Evolutionary conservation across 2,329 filamentous ascomycete species (phyloP).

Genomic region (Didymella sp.): DNA sequence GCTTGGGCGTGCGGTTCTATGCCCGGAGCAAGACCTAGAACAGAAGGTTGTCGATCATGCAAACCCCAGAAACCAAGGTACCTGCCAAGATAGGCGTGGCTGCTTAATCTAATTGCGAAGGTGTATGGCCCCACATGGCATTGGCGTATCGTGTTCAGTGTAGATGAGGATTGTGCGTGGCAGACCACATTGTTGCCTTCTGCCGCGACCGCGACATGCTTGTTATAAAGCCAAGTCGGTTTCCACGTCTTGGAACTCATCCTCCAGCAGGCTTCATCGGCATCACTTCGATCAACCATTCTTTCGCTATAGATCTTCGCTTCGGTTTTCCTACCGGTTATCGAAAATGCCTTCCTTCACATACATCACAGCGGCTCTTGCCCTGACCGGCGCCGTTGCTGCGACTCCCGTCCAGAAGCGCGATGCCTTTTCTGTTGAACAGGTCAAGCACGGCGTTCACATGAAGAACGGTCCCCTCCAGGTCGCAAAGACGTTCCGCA

Average conservation of each 20-base stretch:
- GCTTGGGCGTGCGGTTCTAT: slow-evolving; percentile 5
- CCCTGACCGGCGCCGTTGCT: slow-evolving; percentile 33
- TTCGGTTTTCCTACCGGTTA: slow-evolving; percentile 18
- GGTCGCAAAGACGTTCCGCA: slow-evolving; percentile 52
- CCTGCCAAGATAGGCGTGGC: slow-evolving; percentile 45
- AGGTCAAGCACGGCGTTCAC: slow-evolving; percentile 39
- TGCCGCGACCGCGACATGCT: slow-evolving; percentile 24
- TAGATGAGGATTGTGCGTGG: slow-evolving; percentile 21
- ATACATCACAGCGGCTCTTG: slow-evolving; percentile 42
- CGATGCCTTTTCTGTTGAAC: slow-evolving; percentile 39
- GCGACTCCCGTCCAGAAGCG: slow-evolving; percentile 44
- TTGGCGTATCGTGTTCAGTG: slow-evolving; percentile 13
- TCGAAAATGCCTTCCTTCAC: slow-evolving; percentile 44
- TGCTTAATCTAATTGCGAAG: slow-evolving; percentile 36
- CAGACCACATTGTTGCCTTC: slow-evolving; percentile 15
- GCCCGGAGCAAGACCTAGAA: slow-evolving; percentile 33
- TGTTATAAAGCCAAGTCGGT: slow-evolving; percentile 40
- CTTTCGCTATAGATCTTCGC: slow-evolving; percentile 21
- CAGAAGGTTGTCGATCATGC: slow-evolving; percentile 34
- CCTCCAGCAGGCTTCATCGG: slow-evolving; percentile 26
- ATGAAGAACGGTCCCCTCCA: slow-evolving; percentile 50
- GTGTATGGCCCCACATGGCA: slow-evolving; percentile 27
- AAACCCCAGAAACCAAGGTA: slow-evolving; percentile 29
- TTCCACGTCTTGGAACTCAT: slow-evolving; percentile 28
- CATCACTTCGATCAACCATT: slow-evolving; percentile 22